Evolutionary conservation across 768 basidiomycete species (phyloP).

Genomic region (Mycena rosella): DNA sequence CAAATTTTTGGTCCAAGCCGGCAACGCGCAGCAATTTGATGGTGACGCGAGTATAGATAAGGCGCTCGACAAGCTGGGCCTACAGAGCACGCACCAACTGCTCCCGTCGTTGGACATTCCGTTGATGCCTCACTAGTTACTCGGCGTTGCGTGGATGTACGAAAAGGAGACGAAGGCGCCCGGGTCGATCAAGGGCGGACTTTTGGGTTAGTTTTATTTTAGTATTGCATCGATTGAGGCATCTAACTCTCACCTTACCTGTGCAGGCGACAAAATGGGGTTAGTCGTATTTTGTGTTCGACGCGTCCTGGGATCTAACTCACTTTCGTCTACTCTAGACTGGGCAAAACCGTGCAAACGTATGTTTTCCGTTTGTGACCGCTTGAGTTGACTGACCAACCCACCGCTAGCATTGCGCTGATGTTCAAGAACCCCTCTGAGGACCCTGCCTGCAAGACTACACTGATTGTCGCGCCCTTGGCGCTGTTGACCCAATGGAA

Average conservation of each 20-base stretch:
- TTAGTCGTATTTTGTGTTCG: conserved; percentile 54
- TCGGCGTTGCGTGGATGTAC: conserved; percentile 75
- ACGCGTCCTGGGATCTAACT: conserved; percentile 2
- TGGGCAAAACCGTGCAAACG: conserved; percentile 63
- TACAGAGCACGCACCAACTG: conserved; percentile 60
- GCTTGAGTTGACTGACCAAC: conserved; percentile 10
- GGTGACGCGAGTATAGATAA: conserved; percentile 70
- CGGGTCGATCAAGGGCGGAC: conserved; percentile 59
- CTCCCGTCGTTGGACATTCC: conserved; percentile 71
- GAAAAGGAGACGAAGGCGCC: conserved; percentile 60
- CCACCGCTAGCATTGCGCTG: conserved; percentile 63
- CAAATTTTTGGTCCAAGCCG: conserved; percentile 66
- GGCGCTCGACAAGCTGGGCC: conserved; percentile 65
- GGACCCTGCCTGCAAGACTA: conserved; percentile 69
- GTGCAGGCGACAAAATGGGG: conserved; percentile 76
- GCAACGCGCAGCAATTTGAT: conserved; percentile 71
- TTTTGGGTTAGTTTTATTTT: no score
- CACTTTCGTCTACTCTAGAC: not conserved
- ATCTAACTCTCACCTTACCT: no score
- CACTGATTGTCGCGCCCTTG: conserved; percentile 74
- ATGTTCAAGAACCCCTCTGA: conserved; percentile 66
- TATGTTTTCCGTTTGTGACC: conserved; percentile 37
- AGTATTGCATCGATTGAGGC: no score
- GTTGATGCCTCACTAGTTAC: conserved; percentile 77
- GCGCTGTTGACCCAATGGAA: conserved; percentile 79